Base-by-base conservation (phyloP, 495 filamentous ascomycete species). In the Zalerion maritima region DNA sequence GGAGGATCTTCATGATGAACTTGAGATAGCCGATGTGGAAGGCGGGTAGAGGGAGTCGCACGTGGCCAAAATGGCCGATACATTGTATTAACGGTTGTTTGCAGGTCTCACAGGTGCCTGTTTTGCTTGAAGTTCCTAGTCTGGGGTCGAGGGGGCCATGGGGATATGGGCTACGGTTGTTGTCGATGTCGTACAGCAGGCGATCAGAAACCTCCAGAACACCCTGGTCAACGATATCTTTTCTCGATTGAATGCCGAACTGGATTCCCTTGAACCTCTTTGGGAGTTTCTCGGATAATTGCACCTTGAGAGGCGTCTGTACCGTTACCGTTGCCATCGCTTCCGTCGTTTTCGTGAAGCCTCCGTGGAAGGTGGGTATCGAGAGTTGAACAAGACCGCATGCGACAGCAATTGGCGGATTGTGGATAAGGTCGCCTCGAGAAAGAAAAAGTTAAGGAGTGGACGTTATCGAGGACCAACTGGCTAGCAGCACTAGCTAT, bases 1-100 rank as follows among this genome's bases (percentile, higher is more conserved):
- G 82, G 19, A 96, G 62, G 24, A 92, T 84, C 11, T 71, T 69
- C 34, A 91, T 82, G 23, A 87, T 81, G 38, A 85, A 78, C 44
- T 81, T 86, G 43, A 96, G 75, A 44, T 94, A 97, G 32, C 89
- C 89, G 37, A 96, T 80, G 46, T 96, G 89, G 42, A 94, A 94
- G 16, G 78, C 78, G 4, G 89, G 89, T 7, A 97, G 64, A 5
- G 85, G 81, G 13, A 97, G 67, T 47, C 76, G 69, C 35, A 96
- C 74, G 54, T 93, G 78, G 22, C 89, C 89, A 37, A 94, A 97
- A 54, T 97, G 89, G 14, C 89, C 89, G 37, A 85, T 86, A 50
- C 89, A 97, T 25, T 73, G 63, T 32, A 80, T 65, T 22, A 94
- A 57, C 6, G 66, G 62, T 35, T 75, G 67, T 26, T 77, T 72